Base-by-base conservation (phyloP, 73 alveolate genomes). In the Tetrahymena elliotti region DNA sequence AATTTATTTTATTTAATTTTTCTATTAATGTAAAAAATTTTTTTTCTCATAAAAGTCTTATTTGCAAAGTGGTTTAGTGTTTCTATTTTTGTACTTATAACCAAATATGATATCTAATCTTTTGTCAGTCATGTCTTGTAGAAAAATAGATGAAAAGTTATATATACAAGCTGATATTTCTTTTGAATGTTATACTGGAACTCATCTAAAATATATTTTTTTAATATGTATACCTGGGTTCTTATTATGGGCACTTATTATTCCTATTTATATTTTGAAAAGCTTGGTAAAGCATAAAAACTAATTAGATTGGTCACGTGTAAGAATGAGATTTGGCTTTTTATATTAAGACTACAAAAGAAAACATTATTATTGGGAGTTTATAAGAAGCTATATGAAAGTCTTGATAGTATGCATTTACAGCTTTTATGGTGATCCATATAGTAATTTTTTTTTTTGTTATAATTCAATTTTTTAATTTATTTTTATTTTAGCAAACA, bases 141-240 rank as follows among this genome's bases (percentile, higher is more conserved):
- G 96, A 83, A 22, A 94, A 40, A 88, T 94, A 24, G 92, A 93
- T 24, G 40, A 83, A 35, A 83, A 40, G 33, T 27, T 27, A 9
- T 94, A 93, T 93, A 84, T 94, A 37, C 27, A 94, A 83, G 94
- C 94, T 1, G 93, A 94, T 94, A 93, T 94, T 3, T 84, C 96
- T 0, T 94, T 31, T 83, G 68, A 52, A 83, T 94, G 93, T 24
- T 53, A 83, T 24, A 83, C 94, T 22, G 22, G 93, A 12, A 7
- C 36, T 6, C 96, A 94, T 94, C 34, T 83, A n/a, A 94, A 94
- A 94, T 94, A 93, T 93, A 31, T 94, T 9, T 35, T 82, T 5
- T 13, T 93, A 37, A 83, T 94, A 37, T 68, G 92, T n/a, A 27
- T 94, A 12, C 96, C 96, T 6, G 93, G 94, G 27, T 39, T 92